A percentile compares a stretch with the other conserved stretches of the same genome.
These are phyloP conservation scores for Graphilbum fragrans DNA, from an alignment of 2,329 filamentous ascomycete species.

Conservation along the genomic window DNA sequence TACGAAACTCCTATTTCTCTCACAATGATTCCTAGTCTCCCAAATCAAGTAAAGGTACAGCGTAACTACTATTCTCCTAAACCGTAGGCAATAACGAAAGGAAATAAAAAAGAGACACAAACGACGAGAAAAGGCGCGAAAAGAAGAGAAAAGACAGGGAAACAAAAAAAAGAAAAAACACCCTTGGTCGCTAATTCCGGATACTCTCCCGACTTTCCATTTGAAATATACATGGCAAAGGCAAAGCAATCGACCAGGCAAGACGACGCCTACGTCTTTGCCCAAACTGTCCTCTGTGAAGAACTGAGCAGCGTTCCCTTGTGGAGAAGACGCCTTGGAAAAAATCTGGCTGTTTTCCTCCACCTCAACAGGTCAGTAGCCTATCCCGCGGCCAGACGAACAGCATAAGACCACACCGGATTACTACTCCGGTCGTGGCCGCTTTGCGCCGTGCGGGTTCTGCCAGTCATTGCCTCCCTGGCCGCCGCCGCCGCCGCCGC, in stretches of 20 bases:
- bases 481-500: slow-evolving; percentile 26
- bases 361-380: not conserved
- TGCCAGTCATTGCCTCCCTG: slow-evolving; percentile 50
- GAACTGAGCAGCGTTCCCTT: too few species aligned
- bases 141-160: not conserved
- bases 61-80: too few species aligned
- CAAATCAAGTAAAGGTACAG: too few species aligned
- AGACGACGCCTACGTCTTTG: too few species aligned
- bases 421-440: slow-evolving; percentile 49
- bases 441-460: slow-evolving; percentile 73
- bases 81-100: too few species aligned
- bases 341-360: not conserved
- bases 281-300: too few species aligned
- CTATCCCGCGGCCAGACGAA: not conserved
- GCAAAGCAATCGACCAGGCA: not conserved
- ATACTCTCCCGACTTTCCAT: not conserved
- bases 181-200: not conserved
- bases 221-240: not conserved
- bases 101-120: not conserved
- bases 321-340: too few species aligned
- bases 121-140: not conserved
- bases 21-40: too few species aligned
- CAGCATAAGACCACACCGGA: not conserved
- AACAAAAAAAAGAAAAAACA: too few species aligned
- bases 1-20: too few species aligned